These are phyloP conservation scores for Tardiomyces blankii DNA, from an alignment of 1,139 yeast species.

Conservation along the genomic window DNA sequence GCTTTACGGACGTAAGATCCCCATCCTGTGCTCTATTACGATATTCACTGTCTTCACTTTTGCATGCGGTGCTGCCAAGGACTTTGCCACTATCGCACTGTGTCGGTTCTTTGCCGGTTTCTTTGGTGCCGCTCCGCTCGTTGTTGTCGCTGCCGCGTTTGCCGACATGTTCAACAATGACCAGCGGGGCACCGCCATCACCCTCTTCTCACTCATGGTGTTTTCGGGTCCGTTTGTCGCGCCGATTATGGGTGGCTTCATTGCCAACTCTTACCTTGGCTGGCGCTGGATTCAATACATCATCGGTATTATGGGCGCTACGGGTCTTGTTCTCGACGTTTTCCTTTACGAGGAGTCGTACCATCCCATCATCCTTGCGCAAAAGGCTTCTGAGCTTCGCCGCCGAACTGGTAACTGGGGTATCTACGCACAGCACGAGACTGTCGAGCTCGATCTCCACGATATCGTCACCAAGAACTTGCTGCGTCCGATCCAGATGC, in stretches of 20 bases:
- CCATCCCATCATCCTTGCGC: constrained; percentile 29
- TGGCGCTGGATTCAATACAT: constrained; percentile 55
- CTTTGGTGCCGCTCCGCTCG: constrained; percentile 73
- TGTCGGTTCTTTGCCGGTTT: constrained; percentile 71
- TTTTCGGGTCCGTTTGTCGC: constrained; percentile 70
- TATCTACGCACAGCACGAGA: constrained; percentile 76
- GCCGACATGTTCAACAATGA: constrained; percentile 61
- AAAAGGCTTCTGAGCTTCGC: constrained; percentile 36
- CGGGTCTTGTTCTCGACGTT: constrained; percentile 24
- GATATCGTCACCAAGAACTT: constrained; percentile 63
- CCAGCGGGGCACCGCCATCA: constrained; percentile 60
- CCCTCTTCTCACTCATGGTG: constrained; percentile 53
- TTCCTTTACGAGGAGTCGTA: constrained; percentile 41
- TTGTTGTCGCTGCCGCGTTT: constrained; percentile 76
- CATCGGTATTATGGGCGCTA: constrained; percentile 38
- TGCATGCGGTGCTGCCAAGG: constrained; percentile 65
- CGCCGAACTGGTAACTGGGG: constrained; percentile 58
- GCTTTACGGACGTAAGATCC: constrained; percentile 55
- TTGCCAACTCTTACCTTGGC: constrained; percentile 28
- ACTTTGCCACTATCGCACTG: constrained; percentile 59
- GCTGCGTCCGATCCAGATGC: constrained; percentile 58
- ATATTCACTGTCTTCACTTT: constrained; percentile 51
- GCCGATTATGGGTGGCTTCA: constrained; percentile 40
- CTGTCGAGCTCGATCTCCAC: constrained; percentile 44
- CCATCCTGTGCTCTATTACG: constrained; percentile 39